Evolutionary conservation across 2,329 filamentous ascomycete species (phyloP).

Genomic region (Penicillium sp.): DNA sequence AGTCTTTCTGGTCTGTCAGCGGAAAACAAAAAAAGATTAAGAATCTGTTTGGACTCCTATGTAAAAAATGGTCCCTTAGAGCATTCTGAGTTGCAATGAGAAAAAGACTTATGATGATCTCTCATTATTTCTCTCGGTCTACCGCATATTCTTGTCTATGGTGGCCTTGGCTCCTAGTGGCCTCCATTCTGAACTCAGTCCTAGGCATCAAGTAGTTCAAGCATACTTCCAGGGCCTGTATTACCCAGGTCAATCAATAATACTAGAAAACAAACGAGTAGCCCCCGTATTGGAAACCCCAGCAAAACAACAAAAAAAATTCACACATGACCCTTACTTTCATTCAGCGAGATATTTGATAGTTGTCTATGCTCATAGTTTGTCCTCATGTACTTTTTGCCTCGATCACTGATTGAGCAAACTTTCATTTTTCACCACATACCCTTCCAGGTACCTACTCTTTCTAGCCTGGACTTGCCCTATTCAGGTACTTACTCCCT

Average conservation of each 20-base stretch:
- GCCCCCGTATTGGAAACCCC: not conserved
- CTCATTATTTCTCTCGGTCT: not conserved
- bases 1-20: constrained; percentile 7
- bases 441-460: too few species aligned
- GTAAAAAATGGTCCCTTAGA: constrained; percentile 29
- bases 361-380: too few species aligned
- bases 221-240: not conserved
- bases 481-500: too few species aligned
- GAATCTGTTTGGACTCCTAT: constrained; percentile 24
- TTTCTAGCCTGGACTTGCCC: too few species aligned
- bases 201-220: not conserved
- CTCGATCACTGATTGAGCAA: too few species aligned
- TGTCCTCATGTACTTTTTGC: too few species aligned
- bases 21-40: constrained; percentile 21
- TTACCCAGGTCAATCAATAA: not conserved
- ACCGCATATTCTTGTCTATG: not conserved
- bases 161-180: not conserved
- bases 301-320: not conserved
- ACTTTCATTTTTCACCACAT: too few species aligned
- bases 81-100: constrained; percentile 24
- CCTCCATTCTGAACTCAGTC: not conserved
- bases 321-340: not conserved
- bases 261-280: not conserved
- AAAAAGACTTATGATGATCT: constrained; percentile 28
- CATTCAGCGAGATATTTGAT: not conserved